phyloP scores from a whole-genome alignment of 2,329 filamentous ascomycete species.

The Cryphonectria nitschkei region DNA sequence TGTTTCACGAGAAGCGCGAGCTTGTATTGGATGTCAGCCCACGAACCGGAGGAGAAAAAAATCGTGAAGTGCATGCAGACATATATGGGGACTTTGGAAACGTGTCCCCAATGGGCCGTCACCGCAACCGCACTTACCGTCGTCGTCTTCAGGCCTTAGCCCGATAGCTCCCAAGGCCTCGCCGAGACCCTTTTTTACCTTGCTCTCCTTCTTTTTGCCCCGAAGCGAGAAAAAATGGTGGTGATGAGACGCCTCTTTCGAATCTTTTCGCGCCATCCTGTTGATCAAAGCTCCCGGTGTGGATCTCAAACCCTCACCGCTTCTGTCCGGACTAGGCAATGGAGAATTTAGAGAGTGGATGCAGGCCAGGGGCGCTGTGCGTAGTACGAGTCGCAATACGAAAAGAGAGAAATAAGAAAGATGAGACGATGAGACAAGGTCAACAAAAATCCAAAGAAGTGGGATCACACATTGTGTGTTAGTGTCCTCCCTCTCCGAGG shows the following conservation, averaged over 20 bases:
- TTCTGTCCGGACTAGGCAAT: slow-evolving; percentile 28
- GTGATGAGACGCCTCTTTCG: slow-evolving; percentile 27
- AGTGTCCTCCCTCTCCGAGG: slow-evolving; percentile 4
- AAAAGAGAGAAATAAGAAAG: slow-evolving; percentile 12
- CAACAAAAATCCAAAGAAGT: slow-evolving; percentile 20
- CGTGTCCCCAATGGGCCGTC: slow-evolving; percentile 24
- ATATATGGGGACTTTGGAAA: slow-evolving; percentile 29
- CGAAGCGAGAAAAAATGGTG: slow-evolving; percentile 29
- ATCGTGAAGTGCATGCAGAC: slow-evolving; percentile 21
- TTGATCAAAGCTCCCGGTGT: slow-evolving; percentile 26
- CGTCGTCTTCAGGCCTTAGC: slow-evolving; percentile 28
- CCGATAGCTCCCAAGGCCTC: slow-evolving; percentile 28
- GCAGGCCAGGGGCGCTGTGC: slow-evolving; percentile 22
- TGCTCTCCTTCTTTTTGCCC: slow-evolving; percentile 28
- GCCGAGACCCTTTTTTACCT: slow-evolving; percentile 29
- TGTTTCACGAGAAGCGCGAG: slow-evolving; percentile 21
- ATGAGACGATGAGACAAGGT: slow-evolving; percentile 9
- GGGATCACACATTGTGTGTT: background rate
- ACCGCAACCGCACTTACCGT: slow-evolving; percentile 24
- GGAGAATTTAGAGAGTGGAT: slow-evolving; percentile 28
- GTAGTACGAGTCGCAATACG: slow-evolving; percentile 29
- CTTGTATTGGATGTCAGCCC: slow-evolving; percentile 21
- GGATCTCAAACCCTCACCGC: slow-evolving; percentile 29
- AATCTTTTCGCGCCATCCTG: slow-evolving; percentile 26
- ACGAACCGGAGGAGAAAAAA: slow-evolving; percentile 12